Base-by-base conservation (phyloP, 768 basidiomycete species). In the Lyophyllum semitale region DNA sequence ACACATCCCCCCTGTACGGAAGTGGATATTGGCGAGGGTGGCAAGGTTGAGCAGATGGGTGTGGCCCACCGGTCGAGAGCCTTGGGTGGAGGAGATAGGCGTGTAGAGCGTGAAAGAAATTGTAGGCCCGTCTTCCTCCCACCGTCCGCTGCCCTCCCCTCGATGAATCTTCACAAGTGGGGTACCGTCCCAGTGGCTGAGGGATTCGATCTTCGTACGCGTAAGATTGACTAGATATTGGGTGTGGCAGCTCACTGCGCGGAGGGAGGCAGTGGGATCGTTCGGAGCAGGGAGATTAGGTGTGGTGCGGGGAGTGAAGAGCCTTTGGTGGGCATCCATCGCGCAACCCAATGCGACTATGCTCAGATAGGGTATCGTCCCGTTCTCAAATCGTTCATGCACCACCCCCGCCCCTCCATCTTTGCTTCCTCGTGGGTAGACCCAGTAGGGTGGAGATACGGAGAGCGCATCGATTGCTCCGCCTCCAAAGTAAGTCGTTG, bases 41-140 rank as follows among this genome's bases (percentile, higher is more conserved):
- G 59, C 55, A 18, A 60, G 26, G 9, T 60, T 57, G 20, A 56
- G 43, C 22, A 60, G 11, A 22, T 60, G 59, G 0, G 33, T 37
- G 18, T 60, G 59, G 6, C 59, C 59, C 13, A 60, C 32, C 5
- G 49, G 42, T 7, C 25, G 41, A 20, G 45, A n/a, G 25, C 44
- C 49, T 38, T 38, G 47, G 9, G 47, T 49, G 12, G 54, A 49
- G n/a, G 49, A 40, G 3, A 35, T n/a, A 4, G 59, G 55, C 17
- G 53, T 51, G 33, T 57, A 48, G 4, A 60, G 52, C 5, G 59
- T 57, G n/a, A 60, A 57, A 12, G 59, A 48, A 41, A 60, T 54
- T 13, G 53, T 57, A 2, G 59, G 52, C n/a, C 55, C 59, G 25
- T 60, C 59, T 15, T 54, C 52, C 43, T 57, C 55, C 59, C 59